phyloP scores from a whole-genome alignment of 2,329 filamentous ascomycete genomes.

The Ramichloridium luteum region DNA sequence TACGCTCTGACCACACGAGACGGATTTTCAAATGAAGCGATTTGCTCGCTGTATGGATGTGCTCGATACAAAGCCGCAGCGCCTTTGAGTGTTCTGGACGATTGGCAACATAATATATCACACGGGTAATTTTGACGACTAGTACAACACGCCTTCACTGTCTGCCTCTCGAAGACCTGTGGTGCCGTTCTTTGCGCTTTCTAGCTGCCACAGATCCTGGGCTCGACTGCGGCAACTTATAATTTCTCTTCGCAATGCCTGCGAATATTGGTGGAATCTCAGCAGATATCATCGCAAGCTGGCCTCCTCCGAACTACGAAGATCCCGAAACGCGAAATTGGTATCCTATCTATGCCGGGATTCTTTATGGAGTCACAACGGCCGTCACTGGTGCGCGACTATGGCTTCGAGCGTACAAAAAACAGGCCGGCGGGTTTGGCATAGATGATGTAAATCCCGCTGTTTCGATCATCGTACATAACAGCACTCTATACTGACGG shows the following conservation, averaged over 20 bases:
- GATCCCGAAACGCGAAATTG: constrained; percentile 21
- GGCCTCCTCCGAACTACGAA: constrained; percentile 22
- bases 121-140: too few relatives aligned
- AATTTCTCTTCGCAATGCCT: constrained; percentile 19
- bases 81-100: too few relatives aligned
- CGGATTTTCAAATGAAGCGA: too few relatives aligned
- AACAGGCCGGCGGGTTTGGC: constrained; percentile 18
- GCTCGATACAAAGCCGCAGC: too few relatives aligned
- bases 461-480: neutral
- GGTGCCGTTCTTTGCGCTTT: too few relatives aligned
- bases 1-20: too few relatives aligned
- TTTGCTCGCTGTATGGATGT: too few relatives aligned
- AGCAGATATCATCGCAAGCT: constrained; percentile 18
- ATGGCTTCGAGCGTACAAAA: constrained; percentile 18
- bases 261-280: constrained; percentile 20
- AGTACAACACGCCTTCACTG: too few relatives aligned
- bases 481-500: constrained; percentile 4
- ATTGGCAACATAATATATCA: too few relatives aligned
- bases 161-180: too few relatives aligned
- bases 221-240: too few relatives aligned
- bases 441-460: constrained; percentile 22
- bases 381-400: constrained; percentile 18
- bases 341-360: constrained; percentile 22
- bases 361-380: constrained; percentile 17
- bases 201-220: too few relatives aligned